Evolutionary conservation across 257 asterid genomes (phyloP).

Genomic region (Scutellaria barbata): DNA sequence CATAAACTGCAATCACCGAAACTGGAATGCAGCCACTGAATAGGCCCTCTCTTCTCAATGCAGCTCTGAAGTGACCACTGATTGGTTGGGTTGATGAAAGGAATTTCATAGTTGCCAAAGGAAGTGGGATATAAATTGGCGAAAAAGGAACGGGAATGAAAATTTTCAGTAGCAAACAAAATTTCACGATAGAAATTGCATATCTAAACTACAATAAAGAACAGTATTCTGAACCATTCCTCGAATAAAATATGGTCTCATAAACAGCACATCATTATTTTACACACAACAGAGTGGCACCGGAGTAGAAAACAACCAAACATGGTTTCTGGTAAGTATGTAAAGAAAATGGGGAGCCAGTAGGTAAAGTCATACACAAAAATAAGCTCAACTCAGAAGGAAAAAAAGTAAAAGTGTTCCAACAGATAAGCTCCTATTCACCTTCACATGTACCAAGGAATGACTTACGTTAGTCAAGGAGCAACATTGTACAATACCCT

Average conservation of each 20-base stretch:
- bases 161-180: slow-evolving; percentile 2
- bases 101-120: slow-evolving; percentile 61
- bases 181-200: slow-evolving; percentile 16
- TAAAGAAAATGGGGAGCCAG: slow-evolving; percentile 7
- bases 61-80: slow-evolving; percentile 88
- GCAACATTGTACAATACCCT: not conserved
- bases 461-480: not conserved
- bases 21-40: slow-evolving; percentile 74
- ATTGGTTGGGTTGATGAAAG: slow-evolving; percentile 77
- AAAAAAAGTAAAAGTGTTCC: slow-evolving; percentile 12
- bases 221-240: not conserved
- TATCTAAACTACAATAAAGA: slow-evolving; percentile 20
- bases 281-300: not conserved
- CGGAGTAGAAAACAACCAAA: not conserved
- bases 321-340: not conserved
- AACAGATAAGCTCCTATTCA: slow-evolving; percentile 7
- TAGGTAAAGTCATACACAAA: not conserved
- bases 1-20: slow-evolving; percentile 70
- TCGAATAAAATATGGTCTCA: slow-evolving; percentile 2
- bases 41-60: slow-evolving; percentile 61
- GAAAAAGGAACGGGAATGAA: slow-evolving; percentile 16
- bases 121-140: slow-evolving; percentile 24
- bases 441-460: slow-evolving; percentile 2
- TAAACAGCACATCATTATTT: not conserved
- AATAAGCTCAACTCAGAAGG: not conserved